Evolutionary conservation across 2,329 filamentous ascomycete species (phyloP), one percentile per base, ranked within the genome.

Genomic region (Diaporthe nobilis): DNA sequence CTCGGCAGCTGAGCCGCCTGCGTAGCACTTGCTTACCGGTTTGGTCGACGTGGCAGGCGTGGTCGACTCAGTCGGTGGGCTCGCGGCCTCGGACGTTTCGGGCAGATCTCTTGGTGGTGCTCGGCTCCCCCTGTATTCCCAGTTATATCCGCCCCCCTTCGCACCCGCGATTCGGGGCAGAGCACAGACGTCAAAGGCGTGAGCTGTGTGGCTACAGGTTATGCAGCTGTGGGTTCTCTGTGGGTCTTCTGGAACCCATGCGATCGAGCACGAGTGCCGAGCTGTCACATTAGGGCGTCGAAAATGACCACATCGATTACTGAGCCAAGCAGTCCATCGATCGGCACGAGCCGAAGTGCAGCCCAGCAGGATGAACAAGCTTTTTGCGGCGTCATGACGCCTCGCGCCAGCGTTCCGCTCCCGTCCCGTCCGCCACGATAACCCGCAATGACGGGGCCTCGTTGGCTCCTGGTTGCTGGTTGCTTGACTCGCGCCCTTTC

Each of bases 211-310:
- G 44, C 28, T 67, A 28, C 20, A 34, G 63, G 42, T 10, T 20
- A 37, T 4, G 20, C 63, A 17, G 12, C 22, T 65, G 61, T 31
- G 39, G 37, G 25, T 28, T 12, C 7, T 4, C 0, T 44, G 58
- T 12, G 42, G 42, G 47, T 15, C 28, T 51, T 47, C 13, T 34
- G 17, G 22, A 68, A 67, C n/a, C 44, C 15, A 31, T 57, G 51
- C 25, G 13, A 68, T 68, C 63, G 31, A 68, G 63, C 63, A 68
- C 63, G 63, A 39, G 44, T 51, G 63, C 63, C 63, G 63, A 68
- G 44, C 47, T 12, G 44, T 51, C 63, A 67, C 28, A 37, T 25
- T 25, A 4, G 42, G 63, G 28, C 25, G 28, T 51, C 63, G 61
- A n/a, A n/a, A 13, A 10, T 44, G 39, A 44, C 44, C 28, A 49